phyloP scores from a whole-genome alignment of 108 stramenopile species.

The Nannochloropsis granulata region DNA sequence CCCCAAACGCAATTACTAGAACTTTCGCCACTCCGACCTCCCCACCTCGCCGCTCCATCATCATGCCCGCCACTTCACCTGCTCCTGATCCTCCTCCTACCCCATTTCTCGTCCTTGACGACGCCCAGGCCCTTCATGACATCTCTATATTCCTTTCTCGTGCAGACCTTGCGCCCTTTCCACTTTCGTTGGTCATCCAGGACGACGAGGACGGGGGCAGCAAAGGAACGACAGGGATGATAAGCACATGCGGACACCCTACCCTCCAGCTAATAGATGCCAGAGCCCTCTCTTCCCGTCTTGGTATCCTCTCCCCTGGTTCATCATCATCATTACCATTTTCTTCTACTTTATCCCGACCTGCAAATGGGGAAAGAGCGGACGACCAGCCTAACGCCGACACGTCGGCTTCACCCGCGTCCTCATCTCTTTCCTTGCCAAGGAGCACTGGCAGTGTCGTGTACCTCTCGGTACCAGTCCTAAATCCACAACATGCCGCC shows the following conservation, averaged over 20 bases:
- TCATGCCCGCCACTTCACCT: no score
- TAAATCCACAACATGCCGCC: neutral
- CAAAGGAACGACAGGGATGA: neutral
- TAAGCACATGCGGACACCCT: neutral
- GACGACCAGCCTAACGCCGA: no score
- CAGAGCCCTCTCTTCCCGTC: neutral
- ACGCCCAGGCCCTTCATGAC: neutral
- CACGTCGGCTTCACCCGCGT: no score
- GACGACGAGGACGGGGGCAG: neutral
- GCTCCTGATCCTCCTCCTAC: no score
- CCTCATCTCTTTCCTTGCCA: no score
- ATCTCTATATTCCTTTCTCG: neutral
- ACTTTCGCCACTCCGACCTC: no score
- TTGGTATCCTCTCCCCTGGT: neutral
- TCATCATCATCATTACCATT: no score
- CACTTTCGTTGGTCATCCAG: neutral
- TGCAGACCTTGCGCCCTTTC: neutral
- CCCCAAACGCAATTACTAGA: no score
- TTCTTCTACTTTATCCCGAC: no score
- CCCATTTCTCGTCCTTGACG: neutral
- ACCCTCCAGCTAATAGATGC: neutral
- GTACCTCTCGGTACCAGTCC: neutral
- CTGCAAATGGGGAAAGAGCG: no score
- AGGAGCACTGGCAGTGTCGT: neutral
- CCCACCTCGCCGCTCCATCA: no score